Percentiles rank a stretch among this genome's conserved stretches.
These are phyloP conservation scores for Bipolaris cookei DNA, from an alignment of 2,329 filamentous ascomycete genomes.

Conservation along the genomic window DNA sequence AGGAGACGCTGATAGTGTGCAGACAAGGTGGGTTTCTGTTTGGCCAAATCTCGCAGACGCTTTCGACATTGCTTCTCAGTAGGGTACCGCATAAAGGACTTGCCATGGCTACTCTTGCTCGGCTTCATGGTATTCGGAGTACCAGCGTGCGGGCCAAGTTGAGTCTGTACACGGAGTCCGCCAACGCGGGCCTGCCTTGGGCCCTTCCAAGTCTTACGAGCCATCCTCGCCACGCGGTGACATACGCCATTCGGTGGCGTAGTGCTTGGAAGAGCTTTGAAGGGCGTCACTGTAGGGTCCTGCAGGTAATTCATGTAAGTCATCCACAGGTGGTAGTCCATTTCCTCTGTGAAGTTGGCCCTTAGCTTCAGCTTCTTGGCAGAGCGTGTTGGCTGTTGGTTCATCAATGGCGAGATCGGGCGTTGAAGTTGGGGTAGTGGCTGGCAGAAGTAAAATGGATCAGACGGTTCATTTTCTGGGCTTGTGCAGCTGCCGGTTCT, in stretches of 20 bases:
- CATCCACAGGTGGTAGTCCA: constrained; percentile 71
- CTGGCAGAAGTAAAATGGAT: constrained; percentile 60
- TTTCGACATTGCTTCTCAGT: constrained; percentile 65
- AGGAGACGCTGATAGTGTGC: constrained; percentile 70
- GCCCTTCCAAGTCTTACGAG: constrained; percentile 65
- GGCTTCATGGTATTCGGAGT: constrained; percentile 55
- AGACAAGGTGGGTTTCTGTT: constrained; percentile 65
- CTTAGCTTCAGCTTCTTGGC: constrained; percentile 54
- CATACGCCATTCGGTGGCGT: constrained; percentile 69
- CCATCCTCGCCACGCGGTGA: constrained; percentile 66
- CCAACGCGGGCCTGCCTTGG: constrained; percentile 46
- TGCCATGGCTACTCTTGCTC: constrained; percentile 54
- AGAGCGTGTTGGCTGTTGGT: constrained; percentile 34
- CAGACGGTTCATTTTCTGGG: constrained; percentile 63
- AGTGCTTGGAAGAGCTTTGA: constrained; percentile 70
- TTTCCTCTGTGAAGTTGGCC: constrained; percentile 64
- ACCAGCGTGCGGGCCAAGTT: not conserved
- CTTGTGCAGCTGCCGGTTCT: constrained; percentile 66
- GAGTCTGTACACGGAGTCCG: constrained; percentile 18
- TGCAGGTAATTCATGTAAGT: constrained; percentile 70
- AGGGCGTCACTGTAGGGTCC: constrained; percentile 69
- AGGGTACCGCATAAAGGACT: constrained; percentile 58
- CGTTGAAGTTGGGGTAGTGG: constrained; percentile 38
- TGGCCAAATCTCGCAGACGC: constrained; percentile 65
- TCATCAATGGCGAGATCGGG: constrained; percentile 42